Percentiles rank a stretch among this genome's conserved stretches.
These are phyloP conservation scores for Mrakia gelida DNA, from an alignment of 768 basidiomycete species.

Conservation along the genomic window DNA sequence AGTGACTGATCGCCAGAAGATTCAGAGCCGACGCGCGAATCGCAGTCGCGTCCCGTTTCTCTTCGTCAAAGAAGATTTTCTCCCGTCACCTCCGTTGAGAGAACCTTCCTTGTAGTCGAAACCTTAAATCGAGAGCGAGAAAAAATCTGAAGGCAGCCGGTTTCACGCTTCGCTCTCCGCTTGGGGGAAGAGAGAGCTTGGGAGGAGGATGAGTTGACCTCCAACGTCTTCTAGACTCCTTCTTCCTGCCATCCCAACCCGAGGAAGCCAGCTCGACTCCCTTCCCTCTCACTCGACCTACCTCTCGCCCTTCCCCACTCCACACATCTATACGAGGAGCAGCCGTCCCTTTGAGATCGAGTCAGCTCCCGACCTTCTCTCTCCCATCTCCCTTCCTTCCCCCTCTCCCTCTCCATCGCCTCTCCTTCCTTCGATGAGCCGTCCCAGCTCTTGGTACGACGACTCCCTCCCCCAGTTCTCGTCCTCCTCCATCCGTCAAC, in stretches of 20 bases:
- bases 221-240: not conserved
- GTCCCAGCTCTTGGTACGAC: constrained; percentile 13
- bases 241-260: no score
- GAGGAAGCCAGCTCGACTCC: not conserved
- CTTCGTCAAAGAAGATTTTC: no score
- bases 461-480: constrained; percentile 19
- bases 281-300: not conserved
- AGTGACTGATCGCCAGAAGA: no score
- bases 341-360: not conserved
- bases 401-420: not conserved
- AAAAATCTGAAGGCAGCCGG: not conserved
- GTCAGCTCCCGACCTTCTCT: not conserved
- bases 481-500: constrained; percentile 8
- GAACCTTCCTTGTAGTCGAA: no score
- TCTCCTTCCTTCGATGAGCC: not conserved
- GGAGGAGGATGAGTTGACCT: not conserved
- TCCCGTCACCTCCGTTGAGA: no score
- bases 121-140: no score
- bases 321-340: not conserved
- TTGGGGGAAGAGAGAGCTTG: no score
- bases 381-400: not conserved
- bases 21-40: no score
- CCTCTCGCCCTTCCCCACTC: no score
- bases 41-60: no score
- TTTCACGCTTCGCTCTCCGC: no score